phyloP scores from a whole-genome alignment of 2,329 filamentous ascomycete species.

The Penicillium sp. region DNA sequence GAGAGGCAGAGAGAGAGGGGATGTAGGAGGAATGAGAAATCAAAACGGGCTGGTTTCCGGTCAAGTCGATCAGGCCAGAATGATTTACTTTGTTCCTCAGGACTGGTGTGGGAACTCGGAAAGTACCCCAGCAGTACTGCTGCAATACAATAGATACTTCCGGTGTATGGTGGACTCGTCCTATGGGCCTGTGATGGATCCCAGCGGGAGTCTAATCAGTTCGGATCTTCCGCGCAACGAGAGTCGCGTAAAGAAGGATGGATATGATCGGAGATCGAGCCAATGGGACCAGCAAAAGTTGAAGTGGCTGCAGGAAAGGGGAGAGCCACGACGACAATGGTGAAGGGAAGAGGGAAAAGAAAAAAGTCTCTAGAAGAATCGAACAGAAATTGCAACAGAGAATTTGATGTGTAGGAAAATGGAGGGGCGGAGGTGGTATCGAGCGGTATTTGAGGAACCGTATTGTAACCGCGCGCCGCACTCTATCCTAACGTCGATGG shows the following conservation, averaged over 20 bases:
- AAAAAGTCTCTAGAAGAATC: background rate
- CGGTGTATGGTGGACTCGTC: too few relatives aligned
- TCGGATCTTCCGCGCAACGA: conserved; percentile 8
- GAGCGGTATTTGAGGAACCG: conserved; percentile 4
- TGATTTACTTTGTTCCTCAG: conserved; percentile 1
- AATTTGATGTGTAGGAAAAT: conserved; percentile 19
- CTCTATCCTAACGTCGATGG: background rate
- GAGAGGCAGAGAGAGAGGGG: conserved; percentile 7
- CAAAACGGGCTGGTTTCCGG: background rate
- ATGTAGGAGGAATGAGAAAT: conserved; percentile 1
- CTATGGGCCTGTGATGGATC: conserved; percentile 18
- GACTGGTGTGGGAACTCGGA: too few relatives aligned
- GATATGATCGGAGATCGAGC: conserved; percentile 9
- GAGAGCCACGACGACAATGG: background rate
- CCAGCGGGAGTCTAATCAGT: conserved; percentile 18
- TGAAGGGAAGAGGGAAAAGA: conserved; percentile 5
- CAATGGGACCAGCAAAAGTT: conserved; percentile 5
- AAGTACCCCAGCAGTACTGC: too few relatives aligned
- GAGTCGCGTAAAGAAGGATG: background rate
- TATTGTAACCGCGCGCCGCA: conserved; percentile 9
- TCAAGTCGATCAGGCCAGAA: conserved; percentile 1
- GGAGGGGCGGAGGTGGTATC: conserved; percentile 16
- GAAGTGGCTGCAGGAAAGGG: background rate
- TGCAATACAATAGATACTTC: too few relatives aligned
- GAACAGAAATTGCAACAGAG: conserved; percentile 2